These are phyloP conservation scores for Yarrowia keelungensis DNA, from an alignment of 805 yeast genomes.

Conservation along the genomic window DNA sequence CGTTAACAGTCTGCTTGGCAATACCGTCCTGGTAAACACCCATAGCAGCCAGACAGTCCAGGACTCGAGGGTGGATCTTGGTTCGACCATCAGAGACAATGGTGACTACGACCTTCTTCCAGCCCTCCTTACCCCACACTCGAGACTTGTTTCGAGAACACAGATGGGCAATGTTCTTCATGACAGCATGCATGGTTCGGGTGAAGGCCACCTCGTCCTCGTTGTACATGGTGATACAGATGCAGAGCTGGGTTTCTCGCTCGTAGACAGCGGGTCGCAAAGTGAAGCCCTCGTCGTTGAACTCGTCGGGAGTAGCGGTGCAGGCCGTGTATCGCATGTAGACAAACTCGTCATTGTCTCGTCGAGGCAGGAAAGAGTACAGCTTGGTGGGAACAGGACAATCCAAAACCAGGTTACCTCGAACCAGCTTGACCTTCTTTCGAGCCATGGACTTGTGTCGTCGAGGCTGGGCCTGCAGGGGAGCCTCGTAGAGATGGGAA, in stretches of 20 bases:
- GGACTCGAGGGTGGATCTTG: constrained; percentile 81
- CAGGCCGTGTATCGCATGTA: constrained; percentile 98
- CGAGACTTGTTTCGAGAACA: constrained; percentile 80
- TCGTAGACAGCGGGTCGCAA: constrained; percentile 84
- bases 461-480: constrained; percentile 55
- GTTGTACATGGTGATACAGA: constrained; percentile 96
- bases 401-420: constrained; percentile 86
- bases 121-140: constrained; percentile 94
- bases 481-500: constrained; percentile 45
- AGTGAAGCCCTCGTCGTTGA: constrained; percentile 78
- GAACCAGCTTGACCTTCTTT: constrained; percentile 75
- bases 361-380: constrained; percentile 80
- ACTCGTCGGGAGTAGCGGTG: constrained; percentile 90
- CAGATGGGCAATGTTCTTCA: constrained; percentile 88
- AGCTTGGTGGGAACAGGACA: constrained; percentile 94
- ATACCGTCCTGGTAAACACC: constrained; percentile 98
- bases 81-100: constrained; percentile 95
- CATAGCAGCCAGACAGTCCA: constrained; percentile 89
- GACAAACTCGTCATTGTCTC: constrained; percentile 90
- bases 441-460: constrained; percentile 72
- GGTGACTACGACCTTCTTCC: constrained; percentile 95
- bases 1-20: constrained; percentile 92
- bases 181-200: constrained; percentile 92
- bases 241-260: constrained; percentile 89
- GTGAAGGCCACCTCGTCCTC: constrained; percentile 91